Conservation (phyloP, 2,329 filamentous ascomycete genomes). For the Hymenoscyphus scutula region DNA sequence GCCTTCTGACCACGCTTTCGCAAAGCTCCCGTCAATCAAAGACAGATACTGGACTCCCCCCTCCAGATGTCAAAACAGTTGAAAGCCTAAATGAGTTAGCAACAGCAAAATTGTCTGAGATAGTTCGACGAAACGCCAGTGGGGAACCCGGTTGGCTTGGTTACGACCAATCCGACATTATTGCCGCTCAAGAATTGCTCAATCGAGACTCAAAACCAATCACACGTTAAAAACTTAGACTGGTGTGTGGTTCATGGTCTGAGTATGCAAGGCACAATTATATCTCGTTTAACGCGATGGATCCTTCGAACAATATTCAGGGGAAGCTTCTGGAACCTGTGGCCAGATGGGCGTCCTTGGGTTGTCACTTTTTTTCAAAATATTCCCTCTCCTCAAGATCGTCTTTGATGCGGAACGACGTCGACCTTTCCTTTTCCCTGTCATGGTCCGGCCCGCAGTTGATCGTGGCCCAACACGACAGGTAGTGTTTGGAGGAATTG, state of each 20-base stretch:
- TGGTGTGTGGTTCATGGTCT: constrained; percentile 4
- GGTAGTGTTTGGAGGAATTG: constrained; percentile 10
- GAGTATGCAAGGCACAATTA: constrained; percentile 26
- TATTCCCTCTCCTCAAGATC: constrained; percentile 10
- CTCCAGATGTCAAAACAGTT: constrained; percentile 58
- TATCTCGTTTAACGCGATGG: constrained; percentile 21
- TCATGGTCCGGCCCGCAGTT: constrained; percentile 15
- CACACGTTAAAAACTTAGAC: constrained; percentile 31
- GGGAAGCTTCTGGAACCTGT: constrained; percentile 11
- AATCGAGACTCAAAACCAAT: constrained; percentile 30
- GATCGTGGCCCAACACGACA: constrained; percentile 14
- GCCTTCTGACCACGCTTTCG: constrained; percentile 44
- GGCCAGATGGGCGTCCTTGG: constrained; percentile 7
- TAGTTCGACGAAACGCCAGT: constrained; percentile 62
- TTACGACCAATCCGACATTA: constrained; percentile 69
- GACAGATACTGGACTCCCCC: constrained; percentile 43
- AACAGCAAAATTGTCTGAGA: constrained; percentile 72
- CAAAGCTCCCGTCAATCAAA: constrained; percentile 45
- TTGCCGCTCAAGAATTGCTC: constrained; percentile 60
- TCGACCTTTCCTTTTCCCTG: constrained; percentile 12
- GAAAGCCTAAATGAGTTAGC: constrained; percentile 69
- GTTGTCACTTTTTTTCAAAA: constrained; percentile 7
- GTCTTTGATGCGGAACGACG: constrained; percentile 7
- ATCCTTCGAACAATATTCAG: constrained; percentile 12
- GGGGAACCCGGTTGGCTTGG: constrained; percentile 68